Base-by-base conservation (phyloP, 202 grass and related monocot genomes). In the Panicum hallii region DNA sequence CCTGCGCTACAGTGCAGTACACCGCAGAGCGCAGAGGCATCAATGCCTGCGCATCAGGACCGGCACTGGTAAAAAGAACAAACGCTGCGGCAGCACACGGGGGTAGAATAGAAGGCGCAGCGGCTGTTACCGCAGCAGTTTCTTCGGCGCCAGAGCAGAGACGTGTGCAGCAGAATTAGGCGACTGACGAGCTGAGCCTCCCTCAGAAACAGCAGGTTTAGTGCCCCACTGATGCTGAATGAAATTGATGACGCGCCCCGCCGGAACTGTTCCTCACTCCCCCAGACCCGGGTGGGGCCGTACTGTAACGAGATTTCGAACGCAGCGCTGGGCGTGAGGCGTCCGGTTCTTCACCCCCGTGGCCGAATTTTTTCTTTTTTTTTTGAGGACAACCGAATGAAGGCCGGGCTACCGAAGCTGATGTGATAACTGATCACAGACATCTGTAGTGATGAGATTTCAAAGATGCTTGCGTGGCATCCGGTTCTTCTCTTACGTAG, bases 71-170 rank as follows among this genome's bases (percentile, higher is more conserved):
- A 58, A 80, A 84, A 80, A 55, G 30, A 38, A 36, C 58, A 36
- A 40, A 54, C 77, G 58, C 49, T 57, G 83, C 63, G 5, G 78
- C 68, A 41, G 79, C 16, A 53, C 53, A 63, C 63, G 32, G 74
- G 38, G 52, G 75, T 4, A 48, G 83, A 85, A 86, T 72, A 83
- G 63, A 70, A 83, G 71, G 17, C 40, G 66, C 79, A 30, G 10
- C 11, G 6, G 41, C 42, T 49, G 61, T n/a, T 52, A 49, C 60
- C 32, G 15, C 2, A 4, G 57, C 60, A 56, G 71, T 38, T 53
- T 36, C 71, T 53, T 38, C 71, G 65, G 49, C 54, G 48, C 30
- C 63, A 69, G 64, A 58, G 32, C 6, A 60, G 55, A 49, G 32
- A 41, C 30, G 36, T 46, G 22, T 66, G 46, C 36, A n/a, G 15